Base-by-base conservation (phyloP, 1,139 yeast species). In the Suhomyces anneliseae region DNA sequence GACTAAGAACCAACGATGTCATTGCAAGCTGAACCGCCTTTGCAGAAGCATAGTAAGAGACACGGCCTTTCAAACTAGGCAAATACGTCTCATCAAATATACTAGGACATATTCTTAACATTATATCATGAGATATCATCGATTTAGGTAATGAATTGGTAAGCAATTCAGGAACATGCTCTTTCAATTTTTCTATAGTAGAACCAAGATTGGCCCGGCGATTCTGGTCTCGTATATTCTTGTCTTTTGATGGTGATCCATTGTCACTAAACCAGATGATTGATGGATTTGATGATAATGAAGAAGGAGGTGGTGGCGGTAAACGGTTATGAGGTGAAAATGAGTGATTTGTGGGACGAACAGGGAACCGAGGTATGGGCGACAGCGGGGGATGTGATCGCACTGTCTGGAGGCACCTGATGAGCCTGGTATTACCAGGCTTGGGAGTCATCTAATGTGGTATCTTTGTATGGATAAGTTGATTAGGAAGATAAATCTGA, bases 71-170 rank as follows among this genome's bases (percentile, higher is more conserved):
- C 32, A 87, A 69, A 11, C 72, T 68, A 4, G 95, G 93, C 26
- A 85, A 61, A 51, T 77, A 78, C 36, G 63, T 54, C 46, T 68
- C 76, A 45, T 70, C 69, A 46, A 72, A 68, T 48, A 83, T 78
- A 3, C 79, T 76, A 0, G 95, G 96, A 46, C 86, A 74, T 4
- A 89, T 66, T 34, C 87, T 68, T 27, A 89, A 70, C n/a, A 74
- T 64, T 8, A 89, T 73, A 36, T 81, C 71, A 3, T 70, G 68
- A 36, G 85, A 76, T 9, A 88, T 57, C 8, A 76, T 56, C 2
- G 68, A 63, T 39, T 74, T 69, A 1, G 89, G 84, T 8, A 86
- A 63, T 7, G 81, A 68, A 37, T 65, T 64, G 27, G 70, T 71
- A 12, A 87, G 68, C 42, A 88, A 60, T 38, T 72, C 64, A 0